Percentiles rank a stretch among this genome's conserved stretches.
Conservation (phyloP, 495 filamentous ascomycete genomes). For the Penicillium cataractarum region DNA sequence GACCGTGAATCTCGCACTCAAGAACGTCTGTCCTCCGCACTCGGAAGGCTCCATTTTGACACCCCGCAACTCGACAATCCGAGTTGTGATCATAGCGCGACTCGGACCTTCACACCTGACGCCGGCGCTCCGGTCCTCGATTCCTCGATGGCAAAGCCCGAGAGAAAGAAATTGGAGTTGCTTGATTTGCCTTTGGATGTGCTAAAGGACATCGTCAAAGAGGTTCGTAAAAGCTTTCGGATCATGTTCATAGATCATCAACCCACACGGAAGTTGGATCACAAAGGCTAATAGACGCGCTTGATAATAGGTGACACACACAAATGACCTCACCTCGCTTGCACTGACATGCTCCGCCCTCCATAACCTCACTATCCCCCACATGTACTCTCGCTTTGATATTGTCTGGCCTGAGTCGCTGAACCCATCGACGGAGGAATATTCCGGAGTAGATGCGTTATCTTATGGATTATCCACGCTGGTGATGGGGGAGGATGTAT, state of each 20-base stretch:
- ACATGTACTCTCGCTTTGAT: slow-evolving; percentile 91
- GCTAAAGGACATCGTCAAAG: slow-evolving; percentile 84
- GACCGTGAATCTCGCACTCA: slow-evolving; percentile 19
- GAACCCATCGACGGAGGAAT: slow-evolving; percentile 59
- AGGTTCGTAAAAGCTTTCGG: slow-evolving; percentile 56
- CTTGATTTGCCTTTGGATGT: slow-evolving; percentile 88
- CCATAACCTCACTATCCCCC: slow-evolving; percentile 76
- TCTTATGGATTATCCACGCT: slow-evolving; percentile 89
- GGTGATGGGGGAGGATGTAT: slow-evolving; percentile 76
- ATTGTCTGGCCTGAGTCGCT: slow-evolving; percentile 89
- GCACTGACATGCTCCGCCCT: slow-evolving; percentile 85
- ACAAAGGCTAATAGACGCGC: slow-evolving; percentile 14
- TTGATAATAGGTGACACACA: slow-evolving; percentile 71
- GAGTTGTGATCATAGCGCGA: slow-evolving; percentile 13
- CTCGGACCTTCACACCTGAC: slow-evolving; percentile 18
- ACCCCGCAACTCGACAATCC: slow-evolving; percentile 18
- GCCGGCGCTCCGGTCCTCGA: slow-evolving; percentile 9
- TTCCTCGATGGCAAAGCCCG: not conserved
- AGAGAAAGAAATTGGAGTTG: slow-evolving; percentile 54
- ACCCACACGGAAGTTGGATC: too few species aligned
- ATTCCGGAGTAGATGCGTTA: slow-evolving; percentile 83
- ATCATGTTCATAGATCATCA: not conserved
- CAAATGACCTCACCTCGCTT: slow-evolving; percentile 83
- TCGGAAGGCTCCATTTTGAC: slow-evolving; percentile 41
- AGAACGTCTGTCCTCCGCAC: slow-evolving; percentile 13